Conservation (phyloP, 2,329 filamentous ascomycete species). For the Pseudohalonectria lignicola region DNA sequence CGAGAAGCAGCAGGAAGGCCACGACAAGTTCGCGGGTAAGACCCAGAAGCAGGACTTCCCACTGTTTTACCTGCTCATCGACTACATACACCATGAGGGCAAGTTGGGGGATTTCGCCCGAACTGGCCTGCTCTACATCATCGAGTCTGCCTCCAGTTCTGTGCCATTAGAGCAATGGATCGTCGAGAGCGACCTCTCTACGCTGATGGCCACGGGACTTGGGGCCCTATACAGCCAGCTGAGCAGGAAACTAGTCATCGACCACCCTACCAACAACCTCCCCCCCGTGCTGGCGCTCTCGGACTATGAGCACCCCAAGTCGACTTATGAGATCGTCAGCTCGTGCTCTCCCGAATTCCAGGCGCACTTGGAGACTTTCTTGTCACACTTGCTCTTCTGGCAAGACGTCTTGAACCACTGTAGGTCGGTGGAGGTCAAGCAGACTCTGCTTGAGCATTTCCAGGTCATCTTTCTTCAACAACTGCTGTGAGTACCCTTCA, state of each 20-base stretch:
- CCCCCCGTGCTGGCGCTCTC: constrained; percentile 81
- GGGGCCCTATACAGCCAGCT: constrained; percentile 62
- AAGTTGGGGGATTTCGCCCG: constrained; percentile 91
- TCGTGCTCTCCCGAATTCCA: constrained; percentile 68
- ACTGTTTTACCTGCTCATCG: constrained; percentile 87
- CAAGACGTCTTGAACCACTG: constrained; percentile 97
- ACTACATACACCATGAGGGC: constrained; percentile 94
- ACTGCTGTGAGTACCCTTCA: constrained; percentile 53
- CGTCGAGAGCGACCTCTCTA: constrained; percentile 91
- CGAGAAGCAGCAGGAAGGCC: constrained; percentile 42
- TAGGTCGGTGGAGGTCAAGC: constrained; percentile 80
- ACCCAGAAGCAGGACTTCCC: constrained; percentile 91
- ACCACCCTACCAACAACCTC: constrained; percentile 62
- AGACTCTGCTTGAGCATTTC: constrained; percentile 90
- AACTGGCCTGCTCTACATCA: constrained; percentile 89
- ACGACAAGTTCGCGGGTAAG: constrained; percentile 71
- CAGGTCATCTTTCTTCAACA: constrained; percentile 94
- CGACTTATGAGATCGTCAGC: constrained; percentile 60
- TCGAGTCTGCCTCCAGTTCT: constrained; percentile 82
- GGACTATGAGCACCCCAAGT: constrained; percentile 68
- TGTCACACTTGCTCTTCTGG: constrained; percentile 95
- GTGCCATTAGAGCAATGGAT: constrained; percentile 86
- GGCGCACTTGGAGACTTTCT: constrained; percentile 81
- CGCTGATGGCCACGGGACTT: constrained; percentile 90
- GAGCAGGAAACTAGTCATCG: constrained; percentile 69